A percentile compares a stretch with the other conserved stretches of the same genome.
phyloP scores from a whole-genome alignment of 768 basidiomycete genomes.

The Naganishia onofrii region DNA sequence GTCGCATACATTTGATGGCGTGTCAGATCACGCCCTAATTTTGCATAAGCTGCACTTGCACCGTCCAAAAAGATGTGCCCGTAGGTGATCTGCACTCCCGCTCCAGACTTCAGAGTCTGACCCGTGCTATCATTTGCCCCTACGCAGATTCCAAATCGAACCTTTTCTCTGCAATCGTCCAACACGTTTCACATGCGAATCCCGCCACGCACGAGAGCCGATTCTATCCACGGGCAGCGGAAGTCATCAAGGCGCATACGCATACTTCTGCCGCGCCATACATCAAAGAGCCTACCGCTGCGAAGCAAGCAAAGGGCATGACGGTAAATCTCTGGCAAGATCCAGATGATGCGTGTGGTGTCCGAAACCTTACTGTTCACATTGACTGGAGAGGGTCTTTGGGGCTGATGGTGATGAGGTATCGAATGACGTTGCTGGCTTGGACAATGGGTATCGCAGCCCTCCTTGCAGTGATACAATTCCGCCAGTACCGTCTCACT shows the following conservation, averaged over 20 bases:
- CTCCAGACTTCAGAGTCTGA: neutral
- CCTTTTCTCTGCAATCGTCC: conserved; percentile 33
- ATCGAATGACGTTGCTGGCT: conserved; percentile 66
- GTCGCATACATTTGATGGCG: neutral
- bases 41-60: conserved; percentile 10
- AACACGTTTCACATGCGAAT: conserved; percentile 18
- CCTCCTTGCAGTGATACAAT: conserved; percentile 54
- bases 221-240: conserved; percentile 55
- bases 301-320: conserved; percentile 3
- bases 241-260: conserved; percentile 39
- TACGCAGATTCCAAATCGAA: neutral
- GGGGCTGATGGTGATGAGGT: conserved; percentile 70
- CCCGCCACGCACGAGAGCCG: conserved; percentile 9
- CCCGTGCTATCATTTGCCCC: neutral
- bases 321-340: conserved; percentile 40
- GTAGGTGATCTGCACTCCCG: neutral
- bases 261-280: conserved; percentile 43
- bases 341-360: conserved; percentile 57
- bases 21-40: conserved; percentile 9
- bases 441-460: conserved; percentile 74
- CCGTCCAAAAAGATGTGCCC: neutral
- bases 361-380: conserved; percentile 56
- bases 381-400: conserved; percentile 71
- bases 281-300: conserved; percentile 32
- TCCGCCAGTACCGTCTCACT: conserved; percentile 31